Evolutionary conservation across 208 protist species (phyloP), one percentile per base, ranked within the genome.

Genomic region (Wallacemonas sp.): DNA sequence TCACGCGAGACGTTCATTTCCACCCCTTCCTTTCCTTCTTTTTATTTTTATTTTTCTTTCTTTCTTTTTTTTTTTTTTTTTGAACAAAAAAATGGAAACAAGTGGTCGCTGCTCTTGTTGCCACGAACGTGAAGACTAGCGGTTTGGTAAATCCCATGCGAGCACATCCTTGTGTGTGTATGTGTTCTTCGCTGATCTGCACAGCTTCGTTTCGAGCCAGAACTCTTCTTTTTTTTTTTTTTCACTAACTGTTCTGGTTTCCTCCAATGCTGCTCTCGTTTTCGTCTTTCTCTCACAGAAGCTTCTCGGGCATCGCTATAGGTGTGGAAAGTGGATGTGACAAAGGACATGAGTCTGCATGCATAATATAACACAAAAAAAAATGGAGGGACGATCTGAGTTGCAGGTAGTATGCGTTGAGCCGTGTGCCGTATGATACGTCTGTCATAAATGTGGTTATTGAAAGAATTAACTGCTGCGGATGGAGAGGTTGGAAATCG

Each of bases 231-330:
- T 0, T 49, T 49, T 49, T 22, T 19, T 19, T 41, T 22, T 19
- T 49, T 49, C 22, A 49, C 15, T 49, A 49, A n/a, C n/a, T 41
- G 36, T 41, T 41, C 14, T 41, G 6, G 36, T 41, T 41, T 41
- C 14, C 14, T 41, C 36, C 14, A n/a, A n/a, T 41, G 36, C 36
- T 17, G 6, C 36, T 41, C 44, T 0, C 12, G 19, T 49, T 9
- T 22, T 49, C 44, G 12, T 19, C 22, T 49, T 19, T 19, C 22
- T 9, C 44, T 15, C 44, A 49, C 19, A 8, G 17, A 15, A 15
- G 44, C 44, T 49, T 49, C 44, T 49, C 44, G 44, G 44, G 44
- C 44, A 49, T 49, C 44, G 44, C 44, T 49, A 49, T 49, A 49
- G 44, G 44, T 49, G 44, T 49, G 44, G 0, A 49, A 49, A 19